phyloP scores from a whole-genome alignment of 2,329 filamentous ascomycete genomes.

The Monosporascus cannonballus region DNA sequence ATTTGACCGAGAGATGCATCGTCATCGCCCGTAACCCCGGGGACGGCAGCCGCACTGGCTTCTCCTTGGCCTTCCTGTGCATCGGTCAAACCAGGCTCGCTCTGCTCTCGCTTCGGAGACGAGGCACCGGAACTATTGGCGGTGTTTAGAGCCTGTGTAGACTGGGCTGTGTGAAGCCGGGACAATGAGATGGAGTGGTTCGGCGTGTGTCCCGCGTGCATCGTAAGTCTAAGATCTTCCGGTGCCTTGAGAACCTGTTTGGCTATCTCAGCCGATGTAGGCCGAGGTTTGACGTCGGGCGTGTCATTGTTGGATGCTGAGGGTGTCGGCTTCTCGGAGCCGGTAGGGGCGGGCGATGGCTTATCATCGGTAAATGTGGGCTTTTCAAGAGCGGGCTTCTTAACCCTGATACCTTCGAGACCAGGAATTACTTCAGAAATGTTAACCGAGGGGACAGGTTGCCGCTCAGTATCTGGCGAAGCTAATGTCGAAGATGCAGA shows the following conservation, averaged over 20 bases:
- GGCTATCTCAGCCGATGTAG: slow-evolving; percentile 35
- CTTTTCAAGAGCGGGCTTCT: slow-evolving; percentile 45
- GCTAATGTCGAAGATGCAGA: slow-evolving; percentile 24
- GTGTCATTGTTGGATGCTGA: slow-evolving; percentile 24
- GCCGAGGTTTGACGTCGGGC: slow-evolving; percentile 14
- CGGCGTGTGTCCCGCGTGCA: slow-evolving; percentile 59
- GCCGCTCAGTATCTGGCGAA: slow-evolving; percentile 18
- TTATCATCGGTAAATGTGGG: slow-evolving; percentile 41
- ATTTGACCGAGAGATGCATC: slow-evolving; percentile 16
- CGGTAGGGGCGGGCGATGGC: slow-evolving; percentile 16
- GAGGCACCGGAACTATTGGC: slow-evolving; percentile 33
- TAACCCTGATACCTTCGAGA: slow-evolving; percentile 54
- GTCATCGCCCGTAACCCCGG: slow-evolving; percentile 5
- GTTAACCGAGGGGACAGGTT: slow-evolving; percentile 44
- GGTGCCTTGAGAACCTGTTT: slow-evolving; percentile 40
- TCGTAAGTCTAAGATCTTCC: slow-evolving; percentile 46
- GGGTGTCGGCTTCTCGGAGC: slow-evolving; percentile 22
- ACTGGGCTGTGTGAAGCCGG: slow-evolving; percentile 37
- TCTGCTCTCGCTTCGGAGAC: slow-evolving; percentile 27
- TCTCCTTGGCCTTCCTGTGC: slow-evolving; percentile 7
- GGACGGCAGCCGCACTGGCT: slow-evolving; percentile 13
- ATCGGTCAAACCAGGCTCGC: slow-evolving; percentile 9
- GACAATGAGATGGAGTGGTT: slow-evolving; percentile 51
- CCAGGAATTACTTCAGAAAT: slow-evolving; percentile 52
- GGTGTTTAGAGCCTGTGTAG: slow-evolving; percentile 33